Conservation (phyloP, 371 early-diverging fungal species). For the Apophysomyces variabilis region DNA sequence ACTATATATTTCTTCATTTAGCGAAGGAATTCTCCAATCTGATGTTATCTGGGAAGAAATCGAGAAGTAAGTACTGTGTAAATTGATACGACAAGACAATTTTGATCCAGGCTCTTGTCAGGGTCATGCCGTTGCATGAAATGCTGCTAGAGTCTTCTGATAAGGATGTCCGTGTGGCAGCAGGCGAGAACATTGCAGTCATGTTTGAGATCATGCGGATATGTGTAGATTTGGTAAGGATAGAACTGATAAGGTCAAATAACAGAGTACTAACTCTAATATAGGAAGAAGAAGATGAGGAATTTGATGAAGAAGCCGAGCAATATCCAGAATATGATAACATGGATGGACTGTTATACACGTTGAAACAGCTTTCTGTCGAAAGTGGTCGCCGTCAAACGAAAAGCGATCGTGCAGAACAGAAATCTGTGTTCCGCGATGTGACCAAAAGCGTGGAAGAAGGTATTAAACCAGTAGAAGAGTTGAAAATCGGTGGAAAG, state of each 20-base stretch:
- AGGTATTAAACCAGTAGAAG: slow-evolving; percentile 52
- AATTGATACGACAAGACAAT: background rate
- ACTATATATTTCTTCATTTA: slow-evolving; percentile 55
- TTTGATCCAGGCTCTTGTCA: slow-evolving; percentile 14
- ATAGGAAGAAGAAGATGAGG: slow-evolving; percentile 36
- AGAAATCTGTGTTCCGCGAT: slow-evolving; percentile 72
- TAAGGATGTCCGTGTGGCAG: slow-evolving; percentile 73
- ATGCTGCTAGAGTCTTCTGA: slow-evolving; percentile 62
- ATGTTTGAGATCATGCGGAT: slow-evolving; percentile 60
- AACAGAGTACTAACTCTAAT: background rate
- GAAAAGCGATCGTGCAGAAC: slow-evolving; percentile 66
- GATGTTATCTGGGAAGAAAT: slow-evolving; percentile 52
- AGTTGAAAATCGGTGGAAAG: slow-evolving; percentile 49
- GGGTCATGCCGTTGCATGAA: slow-evolving; percentile 52
- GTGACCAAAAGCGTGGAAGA: slow-evolving; percentile 71
- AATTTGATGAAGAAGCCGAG: slow-evolving; percentile 43
- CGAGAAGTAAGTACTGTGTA: slow-evolving; percentile 41
- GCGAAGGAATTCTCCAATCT: slow-evolving; percentile 43
- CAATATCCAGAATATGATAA: slow-evolving; percentile 54
- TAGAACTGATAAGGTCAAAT: background rate
- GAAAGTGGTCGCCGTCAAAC: slow-evolving; percentile 65
- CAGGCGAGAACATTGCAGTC: slow-evolving; percentile 79
- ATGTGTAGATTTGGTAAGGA: slow-evolving; percentile 12
- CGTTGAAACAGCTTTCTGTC: slow-evolving; percentile 58
- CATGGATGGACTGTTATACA: slow-evolving; percentile 61